Conservation (phyloP, 345 rosid species). For the Boechera retrofracta region DNA sequence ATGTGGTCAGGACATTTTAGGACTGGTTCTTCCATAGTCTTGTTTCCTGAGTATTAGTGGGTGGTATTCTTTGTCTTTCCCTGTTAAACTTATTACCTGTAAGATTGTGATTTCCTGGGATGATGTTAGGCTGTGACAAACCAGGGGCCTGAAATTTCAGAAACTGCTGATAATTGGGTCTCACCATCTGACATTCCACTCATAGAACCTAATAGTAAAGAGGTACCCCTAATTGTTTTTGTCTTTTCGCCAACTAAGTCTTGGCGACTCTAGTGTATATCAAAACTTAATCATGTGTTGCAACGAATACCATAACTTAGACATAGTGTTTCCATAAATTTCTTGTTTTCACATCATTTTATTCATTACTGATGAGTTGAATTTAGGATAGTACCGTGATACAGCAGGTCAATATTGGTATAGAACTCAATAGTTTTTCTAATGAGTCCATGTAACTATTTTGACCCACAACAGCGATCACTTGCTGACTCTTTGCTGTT, state of each 20-base stretch:
- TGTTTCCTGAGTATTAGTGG: conserved; percentile 13
- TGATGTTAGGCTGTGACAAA: conserved; percentile 54
- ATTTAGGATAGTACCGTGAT: not conserved
- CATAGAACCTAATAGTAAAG: conserved; percentile 51
- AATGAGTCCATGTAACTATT: conserved; percentile 12
- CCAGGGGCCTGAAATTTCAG: conserved; percentile 52
- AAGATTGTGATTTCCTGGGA: conserved; percentile 39
- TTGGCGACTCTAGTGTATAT: conserved; percentile 29
- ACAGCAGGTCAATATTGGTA: conserved; percentile 1
- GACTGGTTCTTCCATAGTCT: conserved; percentile 6
- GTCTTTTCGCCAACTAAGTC: conserved; percentile 20
- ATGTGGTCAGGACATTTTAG: not conserved
- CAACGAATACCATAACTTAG: not conserved
- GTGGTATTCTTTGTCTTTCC: conserved; percentile 1
- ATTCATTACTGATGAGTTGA: conserved; percentile 4
- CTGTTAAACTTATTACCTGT: conserved; percentile 12
- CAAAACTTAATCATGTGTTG: conserved; percentile 11
- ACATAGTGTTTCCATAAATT: not conserved
- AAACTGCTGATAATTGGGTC: conserved; percentile 52
- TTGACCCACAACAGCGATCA: not conserved
- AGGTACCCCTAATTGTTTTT: conserved; percentile 48
- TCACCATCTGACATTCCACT: conserved; percentile 55
- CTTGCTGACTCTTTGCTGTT: conserved; percentile 7
- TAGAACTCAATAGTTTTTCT: not conserved
- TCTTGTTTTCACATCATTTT: not conserved